Evolutionary conservation across 2,329 filamentous ascomycete species (phyloP).

Genomic region (Colletotrichum shisoi): DNA sequence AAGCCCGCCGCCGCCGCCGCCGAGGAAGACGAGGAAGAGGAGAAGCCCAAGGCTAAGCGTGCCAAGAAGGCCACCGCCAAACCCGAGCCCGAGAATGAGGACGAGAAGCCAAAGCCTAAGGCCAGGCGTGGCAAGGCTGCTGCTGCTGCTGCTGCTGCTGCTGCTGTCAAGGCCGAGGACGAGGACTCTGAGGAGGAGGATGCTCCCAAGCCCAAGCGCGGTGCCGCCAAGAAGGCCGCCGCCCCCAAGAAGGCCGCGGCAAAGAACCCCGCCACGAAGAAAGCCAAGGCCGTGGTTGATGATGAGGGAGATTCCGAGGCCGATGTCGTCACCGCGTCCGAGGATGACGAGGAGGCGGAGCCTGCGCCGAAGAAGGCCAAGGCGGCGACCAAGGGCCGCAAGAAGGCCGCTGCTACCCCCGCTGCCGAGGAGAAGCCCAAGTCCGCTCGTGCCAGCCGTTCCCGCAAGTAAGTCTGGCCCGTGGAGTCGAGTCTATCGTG

Average conservation of each 20-base stretch:
- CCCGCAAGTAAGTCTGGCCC: constrained; percentile 24
- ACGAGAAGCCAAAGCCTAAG: constrained; percentile 41
- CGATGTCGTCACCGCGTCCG: constrained; percentile 30
- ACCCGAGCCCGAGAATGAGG: constrained; percentile 42
- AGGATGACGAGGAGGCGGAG: constrained; percentile 17
- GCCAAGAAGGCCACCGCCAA: constrained; percentile 41
- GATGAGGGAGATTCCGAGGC: constrained; percentile 37
- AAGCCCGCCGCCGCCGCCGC: constrained; percentile 37
- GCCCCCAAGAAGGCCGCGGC: constrained; percentile 42
- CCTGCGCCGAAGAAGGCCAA: constrained; percentile 23
- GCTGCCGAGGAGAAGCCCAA: constrained; percentile 30
- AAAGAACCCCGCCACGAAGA: constrained; percentile 30
- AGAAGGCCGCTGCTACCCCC: constrained; percentile 36
- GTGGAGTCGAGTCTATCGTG: background rate
- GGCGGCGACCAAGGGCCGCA: constrained; percentile 29
- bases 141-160: constrained; percentile 38
- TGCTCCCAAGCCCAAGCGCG: constrained; percentile 40
- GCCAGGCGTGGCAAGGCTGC: constrained; percentile 35
- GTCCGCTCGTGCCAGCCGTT: constrained; percentile 17
- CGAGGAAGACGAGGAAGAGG: constrained; percentile 40
- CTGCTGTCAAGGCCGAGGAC: constrained; percentile 41
- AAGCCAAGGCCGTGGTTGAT: constrained; percentile 28
- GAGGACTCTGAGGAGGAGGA: constrained; percentile 41
- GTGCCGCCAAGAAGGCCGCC: constrained; percentile 22
- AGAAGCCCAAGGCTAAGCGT: constrained; percentile 48